Conservation (phyloP, 805 yeast genomes). For the Kodamaea fukazawae region DNA sequence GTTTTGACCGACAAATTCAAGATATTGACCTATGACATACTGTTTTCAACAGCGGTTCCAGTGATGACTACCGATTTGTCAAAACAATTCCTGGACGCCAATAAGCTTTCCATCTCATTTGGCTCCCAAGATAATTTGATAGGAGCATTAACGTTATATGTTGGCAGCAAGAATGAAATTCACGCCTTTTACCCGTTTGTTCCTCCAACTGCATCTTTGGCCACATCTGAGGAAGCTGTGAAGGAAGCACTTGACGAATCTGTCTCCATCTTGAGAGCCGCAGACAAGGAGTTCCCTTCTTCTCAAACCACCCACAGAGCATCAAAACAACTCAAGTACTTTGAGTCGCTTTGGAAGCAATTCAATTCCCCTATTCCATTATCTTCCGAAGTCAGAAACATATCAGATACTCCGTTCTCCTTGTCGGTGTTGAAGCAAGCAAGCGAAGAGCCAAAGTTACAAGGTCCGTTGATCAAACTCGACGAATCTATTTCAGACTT, state of each 20-base stretch:
- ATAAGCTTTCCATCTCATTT: conserved; percentile 26
- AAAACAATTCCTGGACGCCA: conserved; percentile 7
- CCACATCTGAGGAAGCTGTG: conserved; percentile 16
- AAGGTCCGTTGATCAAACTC: conserved; percentile 22
- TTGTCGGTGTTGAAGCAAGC: conserved; percentile 1
- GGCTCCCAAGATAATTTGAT: conserved; percentile 23
- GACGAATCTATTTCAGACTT: not conserved
- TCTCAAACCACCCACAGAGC: conserved; percentile 11
- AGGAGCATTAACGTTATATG: conserved; percentile 31
- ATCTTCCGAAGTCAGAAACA: conserved; percentile 13
- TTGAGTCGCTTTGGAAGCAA: conserved; percentile 13
- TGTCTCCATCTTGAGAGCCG: conserved; percentile 11
- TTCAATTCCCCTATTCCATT: conserved; percentile 9
- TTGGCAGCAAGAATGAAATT: conserved; percentile 19
- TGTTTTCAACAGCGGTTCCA: conserved; percentile 13
- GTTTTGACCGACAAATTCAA: conserved; percentile 20
- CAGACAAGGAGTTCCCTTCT: conserved; percentile 12
- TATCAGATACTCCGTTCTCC: conserved; percentile 4
- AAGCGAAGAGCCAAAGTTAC: conserved; percentile 14
- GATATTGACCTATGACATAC: conserved; percentile 20
- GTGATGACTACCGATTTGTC: conserved; percentile 19
- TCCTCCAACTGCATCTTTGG: conserved; percentile 14
- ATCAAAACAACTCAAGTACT: conserved; percentile 19
- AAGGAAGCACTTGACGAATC: conserved; percentile 13
- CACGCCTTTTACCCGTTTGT: conserved; percentile 31